Evolutionary conservation across 2,329 filamentous ascomycete species (phyloP), one percentile per base, ranked within the genome.

Genomic region (Apiospora kogelbergensis): DNA sequence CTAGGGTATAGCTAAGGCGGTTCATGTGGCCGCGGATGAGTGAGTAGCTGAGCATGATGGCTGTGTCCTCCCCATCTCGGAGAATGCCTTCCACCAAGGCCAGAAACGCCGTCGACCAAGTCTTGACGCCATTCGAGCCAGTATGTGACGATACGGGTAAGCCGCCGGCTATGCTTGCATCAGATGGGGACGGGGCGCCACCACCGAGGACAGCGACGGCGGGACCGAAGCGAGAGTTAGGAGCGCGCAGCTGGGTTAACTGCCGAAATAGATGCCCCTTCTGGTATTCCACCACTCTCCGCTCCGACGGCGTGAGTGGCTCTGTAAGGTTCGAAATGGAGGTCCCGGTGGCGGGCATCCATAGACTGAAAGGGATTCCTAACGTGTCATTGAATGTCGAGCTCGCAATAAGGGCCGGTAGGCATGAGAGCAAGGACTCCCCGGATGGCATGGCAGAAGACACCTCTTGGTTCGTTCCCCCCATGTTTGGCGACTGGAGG

Each of bases 31-130:
- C 77, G 65, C 89, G 81, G 3, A 91, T 84, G 5, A 81, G 77
- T 30, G 84, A 81, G 72, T 91, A 91, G 4, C 84, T 84, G n/a
- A 91, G 79, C 30, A 84, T 83, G 3, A 91, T 82, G 0, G 84
- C 82, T 79, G 87, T 83, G 71, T 90, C 88, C 75, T 91, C 89
- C 0, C 84, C 87, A 71, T 91, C 89, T 11, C 87, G 81, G 22
- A 91, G 76, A 3, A 88, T 79, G 0, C 82, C 81, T 71, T 91
- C 89, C 10, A 90, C 75, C 68, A 91, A 77, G 3, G 81, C 79
- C 46, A 87, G 83, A 68, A 91, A 91, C 0, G 88, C 86, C 41
- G 83, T 79, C 1, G 82, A 82, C 89, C 89, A 91, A 1, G 82
- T 84, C 6, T 76, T 76, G 2, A 76, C 77, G 48, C 79, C 80